phyloP scores from a whole-genome alignment of 495 filamentous ascomycete species.

The Neurospora pannonica region DNA sequence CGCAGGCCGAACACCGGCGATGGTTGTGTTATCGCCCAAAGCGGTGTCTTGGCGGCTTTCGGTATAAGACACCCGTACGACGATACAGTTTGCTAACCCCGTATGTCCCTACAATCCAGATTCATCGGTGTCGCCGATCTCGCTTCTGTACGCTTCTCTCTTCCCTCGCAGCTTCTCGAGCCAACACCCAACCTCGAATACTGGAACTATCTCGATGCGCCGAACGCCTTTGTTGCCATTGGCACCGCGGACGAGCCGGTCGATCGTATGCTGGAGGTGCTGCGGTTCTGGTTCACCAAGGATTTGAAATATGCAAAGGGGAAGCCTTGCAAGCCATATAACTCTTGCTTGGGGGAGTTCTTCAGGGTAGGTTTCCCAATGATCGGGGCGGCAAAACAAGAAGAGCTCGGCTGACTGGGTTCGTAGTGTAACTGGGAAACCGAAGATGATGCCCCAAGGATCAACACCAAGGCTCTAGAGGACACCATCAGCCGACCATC shows the following conservation, averaged over 20 bases:
- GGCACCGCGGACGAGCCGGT: slow-evolving; percentile 85
- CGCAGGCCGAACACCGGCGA: neutral
- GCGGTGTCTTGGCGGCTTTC: neutral
- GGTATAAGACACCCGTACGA: neutral
- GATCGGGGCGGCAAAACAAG: neutral
- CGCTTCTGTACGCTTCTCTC: slow-evolving; percentile 87
- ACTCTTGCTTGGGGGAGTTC: slow-evolving; percentile 94
- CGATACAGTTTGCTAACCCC: slow-evolving; percentile 1
- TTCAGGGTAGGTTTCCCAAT: slow-evolving; percentile 58
- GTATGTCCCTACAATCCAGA: slow-evolving; percentile 28
- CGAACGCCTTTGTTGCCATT: slow-evolving; percentile 92
- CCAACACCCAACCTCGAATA: slow-evolving; percentile 96
- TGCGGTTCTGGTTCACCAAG: slow-evolving; percentile 98
- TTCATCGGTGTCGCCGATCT: slow-evolving; percentile 95
- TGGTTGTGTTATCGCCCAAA: neutral
- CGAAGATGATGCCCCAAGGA: slow-evolving; percentile 51
- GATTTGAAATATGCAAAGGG: slow-evolving; percentile 98
- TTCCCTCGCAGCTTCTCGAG: slow-evolving; percentile 90
- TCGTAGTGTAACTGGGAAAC: slow-evolving; percentile 86
- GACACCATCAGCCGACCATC: slow-evolving; percentile 19
- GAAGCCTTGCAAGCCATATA: slow-evolving; percentile 97
- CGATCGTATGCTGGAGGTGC: slow-evolving; percentile 84
- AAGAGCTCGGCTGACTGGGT: slow-evolving; percentile 5
- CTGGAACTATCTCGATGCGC: slow-evolving; percentile 95
- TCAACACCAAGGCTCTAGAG: slow-evolving; percentile 31